phyloP scores from a whole-genome alignment of 768 basidiomycete genomes.

The Boletus subcaerulescens region DNA sequence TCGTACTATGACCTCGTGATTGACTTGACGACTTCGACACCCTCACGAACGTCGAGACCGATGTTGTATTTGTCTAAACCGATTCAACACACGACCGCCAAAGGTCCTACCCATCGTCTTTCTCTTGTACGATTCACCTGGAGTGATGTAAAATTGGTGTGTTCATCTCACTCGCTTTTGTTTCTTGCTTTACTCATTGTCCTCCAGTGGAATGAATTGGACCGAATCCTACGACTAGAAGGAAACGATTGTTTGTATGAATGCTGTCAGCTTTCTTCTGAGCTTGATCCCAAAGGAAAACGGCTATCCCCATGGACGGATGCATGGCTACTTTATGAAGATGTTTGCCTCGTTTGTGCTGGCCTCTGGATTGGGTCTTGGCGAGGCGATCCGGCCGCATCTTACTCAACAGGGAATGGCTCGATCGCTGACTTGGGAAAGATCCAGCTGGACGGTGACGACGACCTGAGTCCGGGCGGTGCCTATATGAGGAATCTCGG shows the following conservation, averaged over 20 bases:
- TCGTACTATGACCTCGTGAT: constrained; percentile 77
- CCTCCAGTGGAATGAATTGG: constrained; percentile 72
- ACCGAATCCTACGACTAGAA: constrained; percentile 62
- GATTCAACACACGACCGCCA: constrained; percentile 33
- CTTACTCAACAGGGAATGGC: constrained; percentile 49
- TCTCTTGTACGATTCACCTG: constrained; percentile 72
- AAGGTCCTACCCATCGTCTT: constrained; percentile 51
- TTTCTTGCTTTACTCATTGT: background rate
- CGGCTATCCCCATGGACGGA: constrained; percentile 61
- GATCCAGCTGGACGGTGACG: constrained; percentile 63
- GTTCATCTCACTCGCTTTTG: constrained; percentile 16
- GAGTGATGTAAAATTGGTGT: constrained; percentile 76
- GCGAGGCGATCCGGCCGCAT: constrained; percentile 45
- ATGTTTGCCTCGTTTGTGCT: constrained; percentile 78
- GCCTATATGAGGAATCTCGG: constrained; percentile 56
- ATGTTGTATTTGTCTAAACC: constrained; percentile 61
- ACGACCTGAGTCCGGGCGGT: constrained; percentile 46
- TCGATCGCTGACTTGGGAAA: constrained; percentile 51
- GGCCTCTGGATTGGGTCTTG: constrained; percentile 77
- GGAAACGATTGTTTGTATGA: constrained; percentile 24
- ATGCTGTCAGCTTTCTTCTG: constrained; percentile 36
- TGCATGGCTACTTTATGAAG: constrained; percentile 80
- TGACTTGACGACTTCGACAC: constrained; percentile 69
- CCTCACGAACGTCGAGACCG: constrained; percentile 59
- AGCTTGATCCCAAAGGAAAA: constrained; percentile 35